phyloP scores from a whole-genome alignment of 1,284 basidiomycete genomes.

The Fomitopsis palustris region DNA sequence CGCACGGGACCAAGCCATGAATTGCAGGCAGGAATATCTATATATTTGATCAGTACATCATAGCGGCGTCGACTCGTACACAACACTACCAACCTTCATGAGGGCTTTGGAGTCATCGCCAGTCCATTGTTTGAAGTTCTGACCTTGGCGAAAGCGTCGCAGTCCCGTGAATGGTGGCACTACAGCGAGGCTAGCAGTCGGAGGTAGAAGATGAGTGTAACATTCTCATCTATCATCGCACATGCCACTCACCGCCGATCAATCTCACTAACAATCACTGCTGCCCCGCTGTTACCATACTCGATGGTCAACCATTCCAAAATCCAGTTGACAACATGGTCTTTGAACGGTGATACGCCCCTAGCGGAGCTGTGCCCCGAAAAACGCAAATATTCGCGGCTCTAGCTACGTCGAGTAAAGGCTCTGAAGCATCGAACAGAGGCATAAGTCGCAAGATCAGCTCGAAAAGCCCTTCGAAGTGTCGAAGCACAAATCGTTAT shows the following conservation, averaged over 20 bases:
- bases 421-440: no score
- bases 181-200: slow-evolving; percentile 8
- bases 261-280: slow-evolving; percentile 11
- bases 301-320: not conserved
- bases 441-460: no score
- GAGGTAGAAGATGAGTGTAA: not conserved
- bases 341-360: no score
- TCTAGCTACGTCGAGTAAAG: no score
- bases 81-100: slow-evolving; percentile 16
- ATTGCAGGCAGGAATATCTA: slow-evolving; percentile 23
- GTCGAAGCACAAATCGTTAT: no score
- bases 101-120: slow-evolving; percentile 20
- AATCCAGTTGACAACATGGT: slow-evolving; percentile 18
- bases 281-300: not conserved
- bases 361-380: no score
- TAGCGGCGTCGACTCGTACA: not conserved
- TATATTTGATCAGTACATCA: not conserved
- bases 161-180: slow-evolving; percentile 16
- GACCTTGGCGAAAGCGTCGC: slow-evolving; percentile 15
- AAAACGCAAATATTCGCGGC: no score
- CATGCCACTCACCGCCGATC: slow-evolving; percentile 16
- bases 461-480: no score
- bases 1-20: slow-evolving; percentile 14
- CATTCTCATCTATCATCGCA: not conserved
- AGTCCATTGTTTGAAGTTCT: slow-evolving; percentile 23